These are phyloP conservation scores for Ceratocystis ficicola DNA, from an alignment of 2,329 filamentous ascomycete genomes.

Conservation along the genomic window DNA sequence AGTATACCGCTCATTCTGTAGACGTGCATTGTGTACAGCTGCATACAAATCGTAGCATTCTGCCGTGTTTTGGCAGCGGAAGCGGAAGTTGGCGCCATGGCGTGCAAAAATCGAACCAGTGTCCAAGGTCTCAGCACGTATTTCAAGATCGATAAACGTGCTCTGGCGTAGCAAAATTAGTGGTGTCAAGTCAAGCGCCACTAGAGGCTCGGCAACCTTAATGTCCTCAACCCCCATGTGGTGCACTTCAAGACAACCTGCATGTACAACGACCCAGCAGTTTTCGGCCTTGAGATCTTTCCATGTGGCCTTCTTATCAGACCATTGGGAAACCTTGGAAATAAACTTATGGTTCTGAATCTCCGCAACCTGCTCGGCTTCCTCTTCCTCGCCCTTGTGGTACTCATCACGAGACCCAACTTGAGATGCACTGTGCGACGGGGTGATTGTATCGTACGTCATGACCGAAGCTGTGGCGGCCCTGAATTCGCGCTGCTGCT, in stretches of 20 bases:
- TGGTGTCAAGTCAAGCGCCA: constrained; percentile 77
- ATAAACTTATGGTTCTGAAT: constrained; percentile 36
- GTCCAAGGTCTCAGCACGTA: constrained; percentile 69
- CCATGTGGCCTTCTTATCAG: constrained; percentile 47
- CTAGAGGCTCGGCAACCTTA: constrained; percentile 36
- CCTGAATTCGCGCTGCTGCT: constrained; percentile 24
- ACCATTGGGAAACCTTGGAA: constrained; percentile 50
- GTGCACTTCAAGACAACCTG: constrained; percentile 48
- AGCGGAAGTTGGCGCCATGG: constrained; percentile 68
- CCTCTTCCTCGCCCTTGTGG: constrained; percentile 3
- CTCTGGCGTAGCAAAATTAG: constrained; percentile 81
- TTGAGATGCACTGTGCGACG: constrained; percentile 75
- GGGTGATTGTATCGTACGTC: constrained; percentile 52
- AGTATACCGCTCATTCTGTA: constrained; percentile 85
- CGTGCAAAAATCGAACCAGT: constrained; percentile 55
- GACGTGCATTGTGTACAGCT: constrained; percentile 75
- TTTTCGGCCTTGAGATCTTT: constrained; percentile 42
- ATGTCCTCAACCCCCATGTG: constrained; percentile 32
- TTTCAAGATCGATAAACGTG: constrained; percentile 85
- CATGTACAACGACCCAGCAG: constrained; percentile 45
- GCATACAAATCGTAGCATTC: constrained; percentile 76
- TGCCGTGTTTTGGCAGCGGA: constrained; percentile 62
- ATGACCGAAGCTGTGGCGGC: constrained; percentile 32
- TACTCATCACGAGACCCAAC: constrained; percentile 34
- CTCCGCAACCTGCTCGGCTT: constrained; percentile 24